Conservation (phyloP, 768 basidiomycete species). For the Artomyces pyxidatus region DNA sequence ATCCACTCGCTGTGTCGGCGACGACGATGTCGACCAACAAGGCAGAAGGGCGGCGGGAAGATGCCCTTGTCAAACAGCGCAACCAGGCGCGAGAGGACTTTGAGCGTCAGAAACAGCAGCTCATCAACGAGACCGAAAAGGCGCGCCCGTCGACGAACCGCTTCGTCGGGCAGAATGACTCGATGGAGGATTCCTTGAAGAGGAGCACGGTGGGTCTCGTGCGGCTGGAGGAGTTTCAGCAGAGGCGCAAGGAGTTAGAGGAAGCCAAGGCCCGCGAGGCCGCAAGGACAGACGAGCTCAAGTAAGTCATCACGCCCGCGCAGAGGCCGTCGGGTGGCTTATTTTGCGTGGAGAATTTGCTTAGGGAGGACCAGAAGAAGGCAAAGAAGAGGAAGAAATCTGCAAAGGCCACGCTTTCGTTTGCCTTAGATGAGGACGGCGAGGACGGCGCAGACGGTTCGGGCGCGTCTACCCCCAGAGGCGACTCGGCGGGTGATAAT, state of each 20-base stretch:
- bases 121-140: constrained; percentile 88
- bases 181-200: constrained; percentile 90
- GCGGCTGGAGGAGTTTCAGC: constrained; percentile 86
- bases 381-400: constrained; percentile 90
- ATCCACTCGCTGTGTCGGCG: constrained; percentile 5
- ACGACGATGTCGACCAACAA: constrained; percentile 65
- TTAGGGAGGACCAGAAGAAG: constrained; percentile 83
- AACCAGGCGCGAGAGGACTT: constrained; percentile 72
- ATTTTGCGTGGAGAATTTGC: constrained; percentile 73
- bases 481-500: constrained; percentile 29
- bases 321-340: constrained; percentile 40
- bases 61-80: constrained; percentile 79
- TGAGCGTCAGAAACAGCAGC: constrained; percentile 70
- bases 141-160: constrained; percentile 79
- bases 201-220: constrained; percentile 89
- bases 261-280: constrained; percentile 89
- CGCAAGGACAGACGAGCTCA: constrained; percentile 73
- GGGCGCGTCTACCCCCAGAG: constrained; percentile 26
- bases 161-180: constrained; percentile 92
- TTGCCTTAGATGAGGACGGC: constrained; percentile 81
- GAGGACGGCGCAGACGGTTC: constrained; percentile 34
- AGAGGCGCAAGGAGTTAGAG: constrained; percentile 79
- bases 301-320: constrained; percentile 52
- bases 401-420: constrained; percentile 83
- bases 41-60: constrained; percentile 79